Conservation (phyloP, 805 yeast genomes). For the Lipomyces orientalis region DNA sequence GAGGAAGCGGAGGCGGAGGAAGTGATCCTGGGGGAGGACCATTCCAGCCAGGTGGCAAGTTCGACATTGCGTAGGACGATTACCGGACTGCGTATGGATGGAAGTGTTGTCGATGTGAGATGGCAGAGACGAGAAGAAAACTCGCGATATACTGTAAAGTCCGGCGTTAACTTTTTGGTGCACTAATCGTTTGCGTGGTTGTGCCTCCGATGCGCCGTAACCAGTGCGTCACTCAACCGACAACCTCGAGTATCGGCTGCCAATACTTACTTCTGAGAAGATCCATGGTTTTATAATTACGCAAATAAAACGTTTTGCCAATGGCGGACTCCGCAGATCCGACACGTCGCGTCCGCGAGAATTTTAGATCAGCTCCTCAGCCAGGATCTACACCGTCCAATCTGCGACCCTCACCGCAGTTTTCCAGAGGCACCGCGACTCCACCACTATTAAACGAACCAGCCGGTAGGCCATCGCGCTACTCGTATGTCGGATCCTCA, state of each 20-base stretch:
- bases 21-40: slow-evolving; percentile 22
- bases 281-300: background rate
- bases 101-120: background rate
- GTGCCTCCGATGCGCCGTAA: background rate
- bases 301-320: background rate
- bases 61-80: slow-evolving; percentile 19
- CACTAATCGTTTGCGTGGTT: background rate
- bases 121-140: background rate
- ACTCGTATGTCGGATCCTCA: background rate
- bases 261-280: background rate
- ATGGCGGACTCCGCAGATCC: background rate
- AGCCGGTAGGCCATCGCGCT: background rate
- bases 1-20: slow-evolving; percentile 27
- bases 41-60: slow-evolving; percentile 31
- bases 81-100: slow-evolving; percentile 1
- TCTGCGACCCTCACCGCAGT: background rate
- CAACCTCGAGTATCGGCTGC: too few relatives aligned
- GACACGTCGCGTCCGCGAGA: background rate
- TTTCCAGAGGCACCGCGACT: background rate
- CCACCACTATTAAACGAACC: background rate
- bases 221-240: too few relatives aligned
- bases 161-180: background rate
- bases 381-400: background rate
- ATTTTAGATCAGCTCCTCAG: background rate
- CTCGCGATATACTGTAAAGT: background rate